These are phyloP conservation scores for Saururus chinensis DNA, from an alignment of 164 flowering plant genomes.

Conservation along the genomic window DNA sequence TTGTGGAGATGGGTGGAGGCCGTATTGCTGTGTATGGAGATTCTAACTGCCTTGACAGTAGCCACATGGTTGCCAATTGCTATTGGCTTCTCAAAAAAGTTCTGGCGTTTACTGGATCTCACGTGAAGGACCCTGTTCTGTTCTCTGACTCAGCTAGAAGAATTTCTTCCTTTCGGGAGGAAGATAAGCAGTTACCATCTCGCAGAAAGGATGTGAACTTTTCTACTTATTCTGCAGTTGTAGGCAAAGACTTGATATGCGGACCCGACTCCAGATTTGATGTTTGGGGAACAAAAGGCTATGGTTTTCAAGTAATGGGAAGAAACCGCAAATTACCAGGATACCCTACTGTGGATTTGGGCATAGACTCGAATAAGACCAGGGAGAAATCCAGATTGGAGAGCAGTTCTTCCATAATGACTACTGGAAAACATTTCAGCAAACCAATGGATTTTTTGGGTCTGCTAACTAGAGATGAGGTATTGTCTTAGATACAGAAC, in stretches of 20 bases:
- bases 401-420: constrained; percentile 10
- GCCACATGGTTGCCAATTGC: constrained; percentile 98
- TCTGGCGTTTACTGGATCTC: constrained; percentile 64
- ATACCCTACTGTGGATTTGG: constrained; percentile 40
- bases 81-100: constrained; percentile 80
- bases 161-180: constrained; percentile 35
- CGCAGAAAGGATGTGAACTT: constrained; percentile 92
- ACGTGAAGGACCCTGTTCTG: constrained; percentile 67
- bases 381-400: constrained; percentile 15
- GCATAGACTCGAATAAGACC: constrained; percentile 40
- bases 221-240: constrained; percentile 73
- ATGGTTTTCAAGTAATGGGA: constrained; percentile 51
- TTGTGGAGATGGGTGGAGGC: constrained; percentile 63
- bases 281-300: constrained; percentile 88
- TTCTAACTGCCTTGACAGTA: constrained; percentile 95
- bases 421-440: constrained; percentile 29
- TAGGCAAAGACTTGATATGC: constrained; percentile 71
- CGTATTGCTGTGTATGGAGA: constrained; percentile 94
- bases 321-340: constrained; percentile 78
- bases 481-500: constrained; percentile 14
- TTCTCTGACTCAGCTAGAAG: constrained; percentile 54
- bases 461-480: constrained; percentile 65
- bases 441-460: constrained; percentile 30
- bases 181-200: constrained; percentile 61
- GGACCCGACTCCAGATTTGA: constrained; percentile 78